Evolutionary conservation across 164 flowering plant species (phyloP).

Genomic region (Vitis rotundifolia): DNA sequence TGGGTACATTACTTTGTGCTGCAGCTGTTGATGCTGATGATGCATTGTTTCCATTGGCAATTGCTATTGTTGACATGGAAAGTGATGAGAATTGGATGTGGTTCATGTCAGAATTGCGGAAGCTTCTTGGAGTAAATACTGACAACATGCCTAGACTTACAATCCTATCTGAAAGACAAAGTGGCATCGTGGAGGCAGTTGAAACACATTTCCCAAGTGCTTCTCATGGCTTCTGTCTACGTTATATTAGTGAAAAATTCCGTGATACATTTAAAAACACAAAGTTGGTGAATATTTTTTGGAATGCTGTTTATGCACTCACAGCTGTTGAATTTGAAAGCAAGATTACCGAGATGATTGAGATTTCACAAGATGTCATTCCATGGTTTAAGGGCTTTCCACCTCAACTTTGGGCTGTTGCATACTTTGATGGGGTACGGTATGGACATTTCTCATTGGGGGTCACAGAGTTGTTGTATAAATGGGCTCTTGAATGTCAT

Average conservation of each 20-base stretch:
- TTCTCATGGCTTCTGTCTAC: slow-evolving; percentile 48
- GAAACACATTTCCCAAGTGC: slow-evolving; percentile 58
- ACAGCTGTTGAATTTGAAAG: slow-evolving; percentile 82
- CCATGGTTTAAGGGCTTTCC: slow-evolving; percentile 78
- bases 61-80: slow-evolving; percentile 84
- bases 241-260: slow-evolving; percentile 49
- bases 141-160: slow-evolving; percentile 57
- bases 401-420: slow-evolving; percentile 91
- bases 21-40: slow-evolving; percentile 79
- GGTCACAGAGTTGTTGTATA: slow-evolving; percentile 56
- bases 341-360: slow-evolving; percentile 83
- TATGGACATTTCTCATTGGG: slow-evolving; percentile 88
- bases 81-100: slow-evolving; percentile 78
- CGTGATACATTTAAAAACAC: slow-evolving; percentile 59
- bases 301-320: slow-evolving; percentile 97
- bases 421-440: slow-evolving; percentile 92
- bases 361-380: slow-evolving; percentile 72
- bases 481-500: slow-evolving; percentile 57
- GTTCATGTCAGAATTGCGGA: slow-evolving; percentile 53
- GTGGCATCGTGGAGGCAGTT: slow-evolving; percentile 50
- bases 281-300: slow-evolving; percentile 72
- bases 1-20: slow-evolving; percentile 85
- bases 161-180: slow-evolving; percentile 48
- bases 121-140: slow-evolving; percentile 90
- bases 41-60: slow-evolving; percentile 80